These are phyloP conservation scores for Xerocomus amazonicus DNA, from an alignment of 1,284 basidiomycete genomes.

Conservation along the genomic window DNA sequence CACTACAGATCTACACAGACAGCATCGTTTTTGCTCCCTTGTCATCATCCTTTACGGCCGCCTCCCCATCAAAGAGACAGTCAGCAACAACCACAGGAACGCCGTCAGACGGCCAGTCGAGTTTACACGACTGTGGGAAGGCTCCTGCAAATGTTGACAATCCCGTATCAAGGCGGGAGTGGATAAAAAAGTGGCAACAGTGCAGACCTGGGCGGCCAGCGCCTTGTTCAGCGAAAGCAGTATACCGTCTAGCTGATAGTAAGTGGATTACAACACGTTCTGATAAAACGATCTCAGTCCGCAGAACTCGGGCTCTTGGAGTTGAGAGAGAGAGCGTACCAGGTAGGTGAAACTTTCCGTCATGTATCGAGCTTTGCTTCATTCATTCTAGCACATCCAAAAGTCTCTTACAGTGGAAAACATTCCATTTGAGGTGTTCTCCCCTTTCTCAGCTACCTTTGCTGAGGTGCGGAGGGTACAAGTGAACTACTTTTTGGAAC, in stretches of 20 bases:
- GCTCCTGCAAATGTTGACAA: slow-evolving; percentile 21
- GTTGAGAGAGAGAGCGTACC: slow-evolving; percentile 65
- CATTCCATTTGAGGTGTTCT: slow-evolving; percentile 84
- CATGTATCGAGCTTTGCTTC: background rate
- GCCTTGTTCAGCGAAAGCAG: slow-evolving; percentile 86
- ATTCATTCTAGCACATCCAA: slow-evolving; percentile 59
- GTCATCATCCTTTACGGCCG: slow-evolving; percentile 58
- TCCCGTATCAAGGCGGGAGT: slow-evolving; percentile 51
- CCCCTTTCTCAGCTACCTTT: slow-evolving; percentile 78
- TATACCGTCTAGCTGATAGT: slow-evolving; percentile 86
- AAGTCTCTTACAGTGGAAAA: slow-evolving; percentile 74
- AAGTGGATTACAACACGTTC: slow-evolving; percentile 27
- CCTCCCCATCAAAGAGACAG: slow-evolving; percentile 18
- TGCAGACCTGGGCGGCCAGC: slow-evolving; percentile 58
- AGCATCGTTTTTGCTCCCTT: slow-evolving; percentile 81
- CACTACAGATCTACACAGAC: slow-evolving; percentile 75
- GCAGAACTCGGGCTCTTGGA: slow-evolving; percentile 66
- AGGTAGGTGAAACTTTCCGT: slow-evolving; percentile 36
- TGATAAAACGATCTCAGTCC: background rate
- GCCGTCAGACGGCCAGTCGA: slow-evolving; percentile 38
- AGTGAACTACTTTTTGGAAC: slow-evolving; percentile 71
- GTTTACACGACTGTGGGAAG: slow-evolving; percentile 25
- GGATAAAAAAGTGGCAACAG: slow-evolving; percentile 63
- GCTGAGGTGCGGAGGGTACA: slow-evolving; percentile 83
- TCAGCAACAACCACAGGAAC: slow-evolving; percentile 29